phyloP scores from a whole-genome alignment of 1,284 basidiomycete species.

The Heterobasidion irregulare region DNA sequence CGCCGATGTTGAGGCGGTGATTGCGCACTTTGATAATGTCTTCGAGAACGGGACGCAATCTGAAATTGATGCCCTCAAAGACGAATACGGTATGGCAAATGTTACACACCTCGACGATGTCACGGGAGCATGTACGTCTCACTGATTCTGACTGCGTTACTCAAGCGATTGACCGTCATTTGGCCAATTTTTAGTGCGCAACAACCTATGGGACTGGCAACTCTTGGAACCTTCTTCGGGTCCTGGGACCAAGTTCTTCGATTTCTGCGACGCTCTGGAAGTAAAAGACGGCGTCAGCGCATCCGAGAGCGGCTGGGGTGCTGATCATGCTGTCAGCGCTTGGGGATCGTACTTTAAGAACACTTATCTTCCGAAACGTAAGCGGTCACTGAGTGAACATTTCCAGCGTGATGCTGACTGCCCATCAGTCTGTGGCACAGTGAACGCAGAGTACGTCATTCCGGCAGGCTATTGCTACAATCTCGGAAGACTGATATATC shows the following conservation, averaged over 20 bases:
- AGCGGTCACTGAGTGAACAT: constrained; percentile 13
- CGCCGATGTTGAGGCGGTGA: constrained; percentile 56
- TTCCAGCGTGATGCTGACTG: background rate
- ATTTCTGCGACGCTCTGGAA: constrained; percentile 72
- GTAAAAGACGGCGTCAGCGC: constrained; percentile 43
- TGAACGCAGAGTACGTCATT: constrained; percentile 12
- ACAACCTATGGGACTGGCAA: constrained; percentile 52
- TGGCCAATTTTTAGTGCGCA: constrained; percentile 34
- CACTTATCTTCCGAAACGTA: constrained; percentile 32
- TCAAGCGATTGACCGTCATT: background rate
- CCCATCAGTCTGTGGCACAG: constrained; percentile 33
- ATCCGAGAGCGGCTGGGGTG: constrained; percentile 49
- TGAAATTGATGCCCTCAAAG: constrained; percentile 45
- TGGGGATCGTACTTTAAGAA: constrained; percentile 53
- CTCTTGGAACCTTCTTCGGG: constrained; percentile 36
- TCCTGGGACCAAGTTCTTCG: constrained; percentile 37
- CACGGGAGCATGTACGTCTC: constrained; percentile 41
- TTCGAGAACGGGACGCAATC: constrained; percentile 34
- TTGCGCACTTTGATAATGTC: constrained; percentile 51
- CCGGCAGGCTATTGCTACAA: background rate
- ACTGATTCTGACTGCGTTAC: background rate
- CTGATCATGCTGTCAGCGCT: constrained; percentile 49
- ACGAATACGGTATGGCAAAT: constrained; percentile 46
- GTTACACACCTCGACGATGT: constrained; percentile 61
- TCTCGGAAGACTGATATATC: background rate